These are phyloP conservation scores for Botrytis porri DNA, from an alignment of 2,329 filamentous ascomycete genomes.

Conservation along the genomic window DNA sequence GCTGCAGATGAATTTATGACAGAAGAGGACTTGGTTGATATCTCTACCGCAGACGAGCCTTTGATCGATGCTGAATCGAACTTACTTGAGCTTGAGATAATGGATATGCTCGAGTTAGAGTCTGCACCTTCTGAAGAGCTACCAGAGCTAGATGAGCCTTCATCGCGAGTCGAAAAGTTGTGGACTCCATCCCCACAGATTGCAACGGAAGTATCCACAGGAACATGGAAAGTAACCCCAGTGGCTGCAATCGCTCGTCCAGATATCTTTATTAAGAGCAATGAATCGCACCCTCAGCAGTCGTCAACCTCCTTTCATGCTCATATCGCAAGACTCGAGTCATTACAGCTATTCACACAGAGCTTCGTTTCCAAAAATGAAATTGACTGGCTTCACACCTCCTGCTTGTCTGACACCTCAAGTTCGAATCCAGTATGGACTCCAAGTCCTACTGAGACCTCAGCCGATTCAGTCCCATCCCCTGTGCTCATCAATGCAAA, in stretches of 20 bases:
- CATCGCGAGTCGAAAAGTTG: neutral
- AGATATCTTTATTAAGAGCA: conserved; percentile 6
- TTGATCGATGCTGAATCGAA: neutral
- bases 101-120: neutral
- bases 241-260: no score
- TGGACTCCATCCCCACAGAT: neutral
- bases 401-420: neutral
- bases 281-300: neutral
- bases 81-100: neutral
- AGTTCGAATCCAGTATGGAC: neutral
- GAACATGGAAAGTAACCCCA: neutral
- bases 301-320: neutral
- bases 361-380: neutral
- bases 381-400: conserved; percentile 13
- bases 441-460: neutral
- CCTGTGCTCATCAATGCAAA: neutral
- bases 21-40: no score
- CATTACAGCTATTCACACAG: neutral
- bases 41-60: neutral
- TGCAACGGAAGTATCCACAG: neutral
- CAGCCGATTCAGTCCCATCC: neutral
- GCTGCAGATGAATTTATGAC: neutral
- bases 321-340: neutral
- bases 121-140: neutral
- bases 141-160: neutral